Base-by-base conservation (phyloP, 148 eudicot genomes). In the Camellia lanceoleosa region DNA sequence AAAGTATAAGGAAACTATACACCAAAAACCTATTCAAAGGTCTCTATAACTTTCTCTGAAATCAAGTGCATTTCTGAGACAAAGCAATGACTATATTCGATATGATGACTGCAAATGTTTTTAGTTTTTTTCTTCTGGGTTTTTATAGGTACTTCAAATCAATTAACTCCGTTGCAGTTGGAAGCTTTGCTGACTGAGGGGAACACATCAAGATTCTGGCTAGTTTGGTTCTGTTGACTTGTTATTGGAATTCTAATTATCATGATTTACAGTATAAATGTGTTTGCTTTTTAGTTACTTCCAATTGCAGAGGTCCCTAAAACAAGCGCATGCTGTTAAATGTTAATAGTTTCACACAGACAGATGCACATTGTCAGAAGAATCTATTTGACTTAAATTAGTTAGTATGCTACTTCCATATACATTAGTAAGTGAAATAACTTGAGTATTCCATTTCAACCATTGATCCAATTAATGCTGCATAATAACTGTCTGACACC, bases 161-260 rank as follows among this genome's bases (percentile, higher is more conserved):
- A 86, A 63, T 86, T 96, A 79, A 96, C 99, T 58, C 98, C 98
- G 43, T 85, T 96, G 87, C 99, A 92, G 83, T 86, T 96, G 87
- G 99, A 96, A 84, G 83, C 92, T 76, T 71, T 94, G 73, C 88
- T 96, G 73, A 84, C 91, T 52, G 99, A 96, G 86, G 97, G 94
- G 85, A 86, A 79, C 75, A 73, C 91, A 46, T 92, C 99, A 82
- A 91, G 83, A 82, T 92, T 85, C 81, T 93, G 99, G 99, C 88
- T 96, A 97, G 99, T 96, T 30, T 82, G 73, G 98, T 91, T 81
- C 68, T 67, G 59, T 41, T 19, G 56, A 79, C 46, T 58, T 79
- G 16, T 60, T 19, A 5, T 41, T 6, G 7, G 44, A 59, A 41
- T 69, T 69, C 75, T 7, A 68, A 18, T 6, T 61, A 7, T 56